A percentile compares a stretch with the other conserved stretches of the same genome.
phyloP scores from a whole-genome alignment of 2,329 filamentous ascomycete genomes.

The Apiospora pterosperma region DNA sequence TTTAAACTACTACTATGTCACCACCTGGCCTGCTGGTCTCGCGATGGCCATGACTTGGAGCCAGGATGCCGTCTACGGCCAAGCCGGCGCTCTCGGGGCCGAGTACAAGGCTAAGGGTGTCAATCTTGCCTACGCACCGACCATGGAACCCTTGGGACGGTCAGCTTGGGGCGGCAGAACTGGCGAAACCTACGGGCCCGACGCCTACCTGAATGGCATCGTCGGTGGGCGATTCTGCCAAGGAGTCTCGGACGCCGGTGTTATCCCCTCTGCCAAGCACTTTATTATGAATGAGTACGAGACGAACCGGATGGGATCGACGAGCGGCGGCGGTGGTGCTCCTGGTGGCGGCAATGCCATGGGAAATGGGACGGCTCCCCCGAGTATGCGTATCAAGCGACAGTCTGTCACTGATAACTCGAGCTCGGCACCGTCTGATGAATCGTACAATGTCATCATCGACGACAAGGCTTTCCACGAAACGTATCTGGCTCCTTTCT shows the following conservation, averaged over 20 bases:
- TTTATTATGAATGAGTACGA: conserved; percentile 10
- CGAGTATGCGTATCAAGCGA: too few relatives aligned
- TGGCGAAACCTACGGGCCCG: conserved; percentile 20
- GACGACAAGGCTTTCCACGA: conserved; percentile 22
- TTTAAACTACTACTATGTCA: conserved; percentile 22
- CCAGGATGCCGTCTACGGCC: conserved; percentile 12
- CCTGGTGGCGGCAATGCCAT: background rate
- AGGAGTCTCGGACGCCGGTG: conserved; percentile 5
- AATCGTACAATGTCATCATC: conserved; percentile 12
- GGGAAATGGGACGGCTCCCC: too few relatives aligned
- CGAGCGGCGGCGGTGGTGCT: background rate
- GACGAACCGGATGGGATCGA: conserved; percentile 5
- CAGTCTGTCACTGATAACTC: too few relatives aligned
- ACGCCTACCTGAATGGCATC: conserved; percentile 14
- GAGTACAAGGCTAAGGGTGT: conserved; percentile 21
- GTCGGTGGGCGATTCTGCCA: background rate
- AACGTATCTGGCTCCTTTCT: conserved; percentile 21
- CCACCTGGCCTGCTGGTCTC: conserved; percentile 21
- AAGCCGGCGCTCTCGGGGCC: conserved; percentile 11
- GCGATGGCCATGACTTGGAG: conserved; percentile 24
- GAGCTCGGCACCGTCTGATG: background rate
- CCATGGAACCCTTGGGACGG: conserved; percentile 21
- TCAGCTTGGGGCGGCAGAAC: conserved; percentile 19
- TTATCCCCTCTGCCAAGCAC: conserved; percentile 7
- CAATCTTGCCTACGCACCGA: conserved; percentile 22